Evolutionary conservation across 2,329 filamentous ascomycete species (phyloP).

Genomic region (Raffaelea arxii): DNA sequence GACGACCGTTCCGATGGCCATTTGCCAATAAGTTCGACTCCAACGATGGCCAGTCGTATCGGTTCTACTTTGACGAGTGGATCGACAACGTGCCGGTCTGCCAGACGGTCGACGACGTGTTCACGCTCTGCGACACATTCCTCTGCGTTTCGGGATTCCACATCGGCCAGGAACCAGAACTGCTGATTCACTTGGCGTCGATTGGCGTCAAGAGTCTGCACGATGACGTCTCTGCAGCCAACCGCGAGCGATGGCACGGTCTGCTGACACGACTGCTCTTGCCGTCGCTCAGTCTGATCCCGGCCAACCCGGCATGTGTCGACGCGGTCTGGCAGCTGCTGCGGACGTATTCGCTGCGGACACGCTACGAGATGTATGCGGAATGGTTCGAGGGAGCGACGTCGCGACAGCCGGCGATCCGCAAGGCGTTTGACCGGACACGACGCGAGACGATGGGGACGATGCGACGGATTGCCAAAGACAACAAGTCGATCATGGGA

Average conservation of each 20-base stretch:
- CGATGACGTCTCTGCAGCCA: slow-evolving; percentile 59
- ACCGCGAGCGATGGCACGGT: slow-evolving; percentile 72
- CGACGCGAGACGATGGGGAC: slow-evolving; percentile 72
- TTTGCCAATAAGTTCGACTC: slow-evolving; percentile 69
- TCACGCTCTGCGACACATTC: slow-evolving; percentile 74
- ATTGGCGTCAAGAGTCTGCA: slow-evolving; percentile 71
- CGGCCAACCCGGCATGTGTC: slow-evolving; percentile 71
- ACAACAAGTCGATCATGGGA: slow-evolving; percentile 78
- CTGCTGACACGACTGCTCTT: slow-evolving; percentile 77
- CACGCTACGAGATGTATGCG: slow-evolving; percentile 79
- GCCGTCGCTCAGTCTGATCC: slow-evolving; percentile 78
- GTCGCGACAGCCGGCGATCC: slow-evolving; percentile 68
- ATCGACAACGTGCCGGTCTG: slow-evolving; percentile 86
- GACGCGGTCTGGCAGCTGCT: slow-evolving; percentile 82
- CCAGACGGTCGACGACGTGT: slow-evolving; percentile 82
- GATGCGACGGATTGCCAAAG: slow-evolving; percentile 81
- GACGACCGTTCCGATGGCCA: slow-evolving; percentile 71
- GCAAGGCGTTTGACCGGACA: slow-evolving; percentile 66
- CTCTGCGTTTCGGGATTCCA: slow-evolving; percentile 80
- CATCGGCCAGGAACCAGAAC: slow-evolving; percentile 71
- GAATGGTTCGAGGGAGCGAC: slow-evolving; percentile 82
- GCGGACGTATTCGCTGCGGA: slow-evolving; percentile 63
- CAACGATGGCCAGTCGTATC: slow-evolving; percentile 69
- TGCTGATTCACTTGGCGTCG: slow-evolving; percentile 73
- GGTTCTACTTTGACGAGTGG: slow-evolving; percentile 98